Conservation (phyloP, 2,329 filamentous ascomycete genomes). For the Dactylellina sp. region DNA sequence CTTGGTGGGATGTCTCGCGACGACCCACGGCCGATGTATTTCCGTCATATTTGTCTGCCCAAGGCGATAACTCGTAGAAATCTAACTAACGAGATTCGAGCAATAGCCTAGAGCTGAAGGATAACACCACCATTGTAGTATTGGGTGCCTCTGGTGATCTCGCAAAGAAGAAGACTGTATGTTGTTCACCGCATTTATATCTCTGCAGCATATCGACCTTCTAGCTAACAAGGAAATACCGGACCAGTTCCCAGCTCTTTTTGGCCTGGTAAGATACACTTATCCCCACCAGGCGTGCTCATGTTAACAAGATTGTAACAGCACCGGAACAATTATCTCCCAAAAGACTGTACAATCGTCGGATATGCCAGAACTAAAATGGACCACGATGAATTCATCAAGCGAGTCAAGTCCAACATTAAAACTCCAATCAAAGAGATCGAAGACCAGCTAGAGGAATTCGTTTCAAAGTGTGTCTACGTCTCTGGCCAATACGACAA, state of each 20-base stretch:
- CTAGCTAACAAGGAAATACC: slow-evolving; percentile 4
- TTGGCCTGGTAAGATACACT: slow-evolving; percentile 81
- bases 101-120: slow-evolving; percentile 94
- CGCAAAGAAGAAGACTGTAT: slow-evolving; percentile 99
- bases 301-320: slow-evolving; percentile 63
- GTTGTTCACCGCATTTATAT: slow-evolving; percentile 2
- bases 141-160: slow-evolving; percentile 97
- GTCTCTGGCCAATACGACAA: slow-evolving; percentile 97
- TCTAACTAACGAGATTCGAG: slow-evolving; percentile 43
- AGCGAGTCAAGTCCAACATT: slow-evolving; percentile 96
- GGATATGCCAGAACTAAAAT: slow-evolving; percentile 99
- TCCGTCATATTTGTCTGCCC: background rate
- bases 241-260: slow-evolving; percentile 88
- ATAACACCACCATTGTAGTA: slow-evolving; percentile 96
- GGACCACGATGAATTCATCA: slow-evolving; percentile 95
- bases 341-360: slow-evolving; percentile 94
- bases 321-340: slow-evolving; percentile 99
- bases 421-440: slow-evolving; percentile 98
- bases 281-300: background rate
- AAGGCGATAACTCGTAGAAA: background rate
- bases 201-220: background rate
- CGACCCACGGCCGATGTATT: background rate
- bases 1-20: background rate
- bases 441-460: slow-evolving; percentile 92
- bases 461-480: slow-evolving; percentile 88